phyloP scores from a whole-genome alignment of 345 rosid genomes.

The Bruguiera parviflora region DNA sequence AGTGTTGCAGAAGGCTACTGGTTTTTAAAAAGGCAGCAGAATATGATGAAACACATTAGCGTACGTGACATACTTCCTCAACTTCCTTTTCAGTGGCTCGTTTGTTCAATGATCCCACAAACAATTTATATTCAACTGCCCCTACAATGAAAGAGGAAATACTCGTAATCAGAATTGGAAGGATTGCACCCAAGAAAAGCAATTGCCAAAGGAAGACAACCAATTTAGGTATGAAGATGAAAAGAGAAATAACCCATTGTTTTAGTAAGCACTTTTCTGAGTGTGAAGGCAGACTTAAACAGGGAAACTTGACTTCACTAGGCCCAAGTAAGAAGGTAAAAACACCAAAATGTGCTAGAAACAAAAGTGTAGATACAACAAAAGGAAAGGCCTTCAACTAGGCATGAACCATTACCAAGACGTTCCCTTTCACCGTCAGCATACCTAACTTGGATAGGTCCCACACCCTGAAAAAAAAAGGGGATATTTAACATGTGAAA shows the following conservation, averaged over 20 bases:
- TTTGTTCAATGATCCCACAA: conserved; percentile 88
- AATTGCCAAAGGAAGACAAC: background rate
- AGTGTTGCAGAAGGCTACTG: background rate
- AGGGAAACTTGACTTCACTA: too few species aligned
- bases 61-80: conserved; percentile 62
- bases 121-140: conserved; percentile 88
- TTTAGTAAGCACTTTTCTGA: too few species aligned
- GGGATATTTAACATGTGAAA: conserved; percentile 10
- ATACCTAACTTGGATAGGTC: conserved; percentile 95
- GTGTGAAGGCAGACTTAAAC: too few species aligned
- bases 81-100: conserved; percentile 94
- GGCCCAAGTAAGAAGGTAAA: conserved; percentile 2
- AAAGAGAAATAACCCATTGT: too few species aligned
- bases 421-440: conserved; percentile 99
- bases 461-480: conserved; percentile 68
- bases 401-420: conserved; percentile 53
- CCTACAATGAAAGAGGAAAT: conserved; percentile 40
- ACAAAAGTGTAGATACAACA: conserved; percentile 4
- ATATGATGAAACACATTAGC: conserved; percentile 6
- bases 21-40: conserved; percentile 10
- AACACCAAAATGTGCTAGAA: conserved; percentile 4
- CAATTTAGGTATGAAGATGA: background rate
- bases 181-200: background rate
- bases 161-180: conserved; percentile 16
- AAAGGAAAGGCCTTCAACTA: background rate